Evolutionary conservation across 2,329 filamentous ascomycete genomes (phyloP), one percentile per base, ranked within the genome.

Genomic region (Colletotrichum filicis): DNA sequence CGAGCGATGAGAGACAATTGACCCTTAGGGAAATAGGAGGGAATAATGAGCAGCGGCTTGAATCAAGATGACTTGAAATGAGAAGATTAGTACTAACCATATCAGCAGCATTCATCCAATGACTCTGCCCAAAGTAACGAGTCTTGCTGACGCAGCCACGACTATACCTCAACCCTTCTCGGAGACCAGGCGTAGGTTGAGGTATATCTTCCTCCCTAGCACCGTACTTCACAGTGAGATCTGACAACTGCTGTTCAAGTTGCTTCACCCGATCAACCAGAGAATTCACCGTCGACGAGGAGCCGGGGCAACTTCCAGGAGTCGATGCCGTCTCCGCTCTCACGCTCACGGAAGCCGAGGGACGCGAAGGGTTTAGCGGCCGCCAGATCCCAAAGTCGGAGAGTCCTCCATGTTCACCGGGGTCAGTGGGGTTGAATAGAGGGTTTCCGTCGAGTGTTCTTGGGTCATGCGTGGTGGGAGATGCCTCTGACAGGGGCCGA

Each of bases 31-130:
- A n/a, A n/a, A n/a, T n/a, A n/a, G n/a, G n/a, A n/a, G n/a, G n/a
- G n/a, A n/a, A n/a, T n/a, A n/a, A n/a, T n/a, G n/a, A n/a, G n/a
- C n/a, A n/a, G n/a, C n/a, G n/a, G n/a, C n/a, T n/a, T n/a, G n/a
- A n/a, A n/a, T n/a, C n/a, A n/a, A n/a, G n/a, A n/a, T n/a, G n/a
- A n/a, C n/a, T n/a, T n/a, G 24, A 11, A 32, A 32, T 8, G 37
- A 1, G 7, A 46, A 1, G n/a, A 1, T 12, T 0, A 28, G 0
- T 1, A 65, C 82, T 74, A 77, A 87, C 86, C 77, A 85, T 80
- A 57, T 81, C 79, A 19, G 82, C 77, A 4, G 82, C 81, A 57
- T 85, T 85, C 79, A 86, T 83, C 87, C 87, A 89, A 75, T 89
- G 87, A 64, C 85, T 88, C 66, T 87, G 84, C 0, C 84, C 85